A percentile compares a stretch with the other conserved stretches of the same genome.
Conservation (phyloP, 495 filamentous ascomycete species). For the Wilcoxina mikolae region DNA sequence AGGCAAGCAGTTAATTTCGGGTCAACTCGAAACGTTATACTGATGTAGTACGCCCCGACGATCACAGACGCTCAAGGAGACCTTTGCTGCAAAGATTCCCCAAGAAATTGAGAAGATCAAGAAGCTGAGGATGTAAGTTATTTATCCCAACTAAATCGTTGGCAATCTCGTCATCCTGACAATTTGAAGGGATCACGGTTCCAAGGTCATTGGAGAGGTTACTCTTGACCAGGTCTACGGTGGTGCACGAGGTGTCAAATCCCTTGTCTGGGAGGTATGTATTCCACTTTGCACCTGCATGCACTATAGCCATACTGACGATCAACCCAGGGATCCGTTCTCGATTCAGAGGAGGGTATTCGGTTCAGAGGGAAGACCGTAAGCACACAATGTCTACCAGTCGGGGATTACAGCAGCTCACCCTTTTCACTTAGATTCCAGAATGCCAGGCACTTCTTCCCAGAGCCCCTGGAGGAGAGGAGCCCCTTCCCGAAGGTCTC, state of each 20-base stretch:
- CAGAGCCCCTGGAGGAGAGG: constrained; percentile 86
- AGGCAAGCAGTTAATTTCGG: constrained; percentile 39
- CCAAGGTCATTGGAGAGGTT: constrained; percentile 89
- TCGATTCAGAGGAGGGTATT: constrained; percentile 93
- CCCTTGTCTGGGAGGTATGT: constrained; percentile 82
- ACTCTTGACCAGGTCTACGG: constrained; percentile 98
- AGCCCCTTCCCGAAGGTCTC: constrained; percentile 95
- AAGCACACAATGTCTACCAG: constrained; percentile 26
- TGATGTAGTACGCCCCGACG: constrained; percentile 6
- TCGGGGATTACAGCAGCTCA: no score
- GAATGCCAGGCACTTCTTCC: constrained; percentile 95
- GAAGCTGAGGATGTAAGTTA: constrained; percentile 75
- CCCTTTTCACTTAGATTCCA: constrained; percentile 49
- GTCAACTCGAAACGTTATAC: neutral
- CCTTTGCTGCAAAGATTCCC: constrained; percentile 88
- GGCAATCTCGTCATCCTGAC: constrained; percentile 14
- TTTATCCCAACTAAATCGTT: neutral
- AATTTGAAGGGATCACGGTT: constrained; percentile 64
- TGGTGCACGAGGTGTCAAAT: constrained; percentile 97
- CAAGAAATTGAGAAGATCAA: constrained; percentile 98
- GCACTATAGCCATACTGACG: neutral
- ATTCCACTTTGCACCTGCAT: constrained; percentile 3
- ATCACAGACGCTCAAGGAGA: constrained; percentile 82
- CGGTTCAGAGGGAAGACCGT: constrained; percentile 91
- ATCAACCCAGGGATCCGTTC: constrained; percentile 62